Conservation (phyloP, 257 asterid genomes). For the Nicotiana paniculata region DNA sequence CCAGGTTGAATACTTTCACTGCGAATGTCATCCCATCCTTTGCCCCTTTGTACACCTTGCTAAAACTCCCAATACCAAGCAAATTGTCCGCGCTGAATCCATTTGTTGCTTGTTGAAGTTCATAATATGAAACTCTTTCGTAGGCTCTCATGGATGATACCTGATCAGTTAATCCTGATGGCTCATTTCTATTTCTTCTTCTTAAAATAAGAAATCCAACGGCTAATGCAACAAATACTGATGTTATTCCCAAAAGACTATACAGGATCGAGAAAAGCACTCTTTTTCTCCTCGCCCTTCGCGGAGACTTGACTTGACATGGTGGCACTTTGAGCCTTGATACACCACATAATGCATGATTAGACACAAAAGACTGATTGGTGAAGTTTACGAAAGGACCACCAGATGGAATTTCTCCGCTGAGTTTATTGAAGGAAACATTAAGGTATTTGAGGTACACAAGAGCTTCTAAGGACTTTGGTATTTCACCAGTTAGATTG, state of each 20-base stretch:
- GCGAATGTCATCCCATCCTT: neutral
- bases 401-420: conserved; percentile 15
- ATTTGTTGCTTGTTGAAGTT: conserved; percentile 4
- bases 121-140: conserved; percentile 1
- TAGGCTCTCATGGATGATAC: neutral
- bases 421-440: conserved; percentile 16
- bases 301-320: neutral
- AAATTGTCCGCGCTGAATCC: neutral
- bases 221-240: neutral
- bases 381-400: conserved; percentile 20
- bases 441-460: neutral
- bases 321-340: neutral
- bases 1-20: conserved; percentile 20
- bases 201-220: neutral
- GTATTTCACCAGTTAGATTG: conserved; percentile 16
- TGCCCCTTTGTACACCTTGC: conserved; percentile 16
- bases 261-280: neutral
- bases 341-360: conserved; percentile 19
- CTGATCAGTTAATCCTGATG: neutral
- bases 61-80: conserved; percentile 12
- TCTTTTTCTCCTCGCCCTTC: neutral
- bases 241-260: neutral
- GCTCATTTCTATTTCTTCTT: neutral
- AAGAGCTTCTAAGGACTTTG: conserved; percentile 18
- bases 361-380: conserved; percentile 11